Conservation (phyloP, 2,329 filamentous ascomycete genomes). For the Sporothrix euskadiensis region DNA sequence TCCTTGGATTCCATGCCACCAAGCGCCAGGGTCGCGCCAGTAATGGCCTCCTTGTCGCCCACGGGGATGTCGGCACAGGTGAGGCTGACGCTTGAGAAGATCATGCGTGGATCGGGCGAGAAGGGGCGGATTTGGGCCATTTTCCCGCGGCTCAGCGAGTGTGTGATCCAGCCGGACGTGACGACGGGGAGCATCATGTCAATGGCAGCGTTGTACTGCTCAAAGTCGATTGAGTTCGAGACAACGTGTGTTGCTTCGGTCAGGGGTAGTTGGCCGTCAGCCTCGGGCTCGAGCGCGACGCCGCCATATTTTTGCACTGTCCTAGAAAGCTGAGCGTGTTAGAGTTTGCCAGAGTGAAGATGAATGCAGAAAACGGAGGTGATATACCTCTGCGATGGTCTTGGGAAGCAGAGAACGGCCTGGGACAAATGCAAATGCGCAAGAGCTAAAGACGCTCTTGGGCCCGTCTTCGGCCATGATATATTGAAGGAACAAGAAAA, state of each 20-base stretch:
- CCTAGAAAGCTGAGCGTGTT: slow-evolving; percentile 43
- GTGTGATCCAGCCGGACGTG: slow-evolving; percentile 75
- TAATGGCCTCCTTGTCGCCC: slow-evolving; percentile 87
- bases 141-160: slow-evolving; percentile 68
- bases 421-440: slow-evolving; percentile 50
- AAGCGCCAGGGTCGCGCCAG: slow-evolving; percentile 83
- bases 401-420: slow-evolving; percentile 45
- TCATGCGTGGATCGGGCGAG: slow-evolving; percentile 86
- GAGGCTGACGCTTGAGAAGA: slow-evolving; percentile 82
- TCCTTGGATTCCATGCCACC: slow-evolving; percentile 77
- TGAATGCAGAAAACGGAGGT: not conserved
- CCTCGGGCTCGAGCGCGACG: slow-evolving; percentile 48
- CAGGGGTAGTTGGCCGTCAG: slow-evolving; percentile 52
- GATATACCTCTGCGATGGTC: slow-evolving; percentile 45
- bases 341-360: not conserved
- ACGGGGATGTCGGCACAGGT: slow-evolving; percentile 81
- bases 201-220: slow-evolving; percentile 74
- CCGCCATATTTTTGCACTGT: slow-evolving; percentile 54
- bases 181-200: slow-evolving; percentile 82
- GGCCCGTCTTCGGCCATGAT: slow-evolving; percentile 39
- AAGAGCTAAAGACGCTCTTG: slow-evolving; percentile 46
- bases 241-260: slow-evolving; percentile 57
- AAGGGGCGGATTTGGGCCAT: slow-evolving; percentile 77
- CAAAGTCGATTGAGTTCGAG: slow-evolving; percentile 82
- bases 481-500: not conserved